Evolutionary conservation across 805 yeast species (phyloP).

Genomic region (Nematodospora valgi): DNA sequence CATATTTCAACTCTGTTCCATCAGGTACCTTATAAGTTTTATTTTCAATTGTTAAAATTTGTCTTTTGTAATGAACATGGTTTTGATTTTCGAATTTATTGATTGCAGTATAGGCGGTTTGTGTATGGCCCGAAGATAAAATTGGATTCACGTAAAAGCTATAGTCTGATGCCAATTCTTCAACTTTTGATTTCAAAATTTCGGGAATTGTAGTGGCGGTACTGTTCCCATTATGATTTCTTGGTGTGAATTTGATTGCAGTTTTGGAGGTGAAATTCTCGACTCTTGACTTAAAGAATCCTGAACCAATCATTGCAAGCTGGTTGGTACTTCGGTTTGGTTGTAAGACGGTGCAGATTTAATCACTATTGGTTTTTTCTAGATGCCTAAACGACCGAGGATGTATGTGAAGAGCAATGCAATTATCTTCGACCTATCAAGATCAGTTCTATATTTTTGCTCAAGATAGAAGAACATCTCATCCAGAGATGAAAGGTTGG

Average conservation of each 20-base stretch:
- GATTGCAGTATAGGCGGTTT: conserved; percentile 47
- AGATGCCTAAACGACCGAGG: too few species aligned
- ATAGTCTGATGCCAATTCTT: conserved; percentile 37
- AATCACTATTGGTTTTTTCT: too few species aligned
- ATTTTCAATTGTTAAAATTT: conserved; percentile 31
- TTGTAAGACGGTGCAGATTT: too few species aligned
- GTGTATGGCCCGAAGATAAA: conserved; percentile 46
- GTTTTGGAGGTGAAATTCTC: conserved; percentile 20
- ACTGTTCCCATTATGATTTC: conserved; percentile 5
- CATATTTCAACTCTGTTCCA: conserved; percentile 32
- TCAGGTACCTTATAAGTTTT: conserved; percentile 20
- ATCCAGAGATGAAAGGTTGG: too few species aligned
- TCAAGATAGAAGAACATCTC: too few species aligned
- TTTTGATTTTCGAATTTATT: conserved; percentile 40
- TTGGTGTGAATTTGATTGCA: conserved; percentile 19
- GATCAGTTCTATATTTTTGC: too few species aligned
- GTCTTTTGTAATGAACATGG: conserved; percentile 44
- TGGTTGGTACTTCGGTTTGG: too few species aligned
- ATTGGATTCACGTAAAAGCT: conserved; percentile 44
- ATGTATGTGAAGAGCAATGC: too few species aligned
- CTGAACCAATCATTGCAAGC: conserved; percentile 3
- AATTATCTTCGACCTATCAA: too few species aligned
- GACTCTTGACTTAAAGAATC: conserved; percentile 20
- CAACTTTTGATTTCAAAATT: conserved; percentile 34
- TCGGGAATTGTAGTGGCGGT: conserved; percentile 20